These are phyloP conservation scores for Laetiporus sulphureus DNA, from an alignment of 1,284 basidiomycete species.

Conservation along the genomic window DNA sequence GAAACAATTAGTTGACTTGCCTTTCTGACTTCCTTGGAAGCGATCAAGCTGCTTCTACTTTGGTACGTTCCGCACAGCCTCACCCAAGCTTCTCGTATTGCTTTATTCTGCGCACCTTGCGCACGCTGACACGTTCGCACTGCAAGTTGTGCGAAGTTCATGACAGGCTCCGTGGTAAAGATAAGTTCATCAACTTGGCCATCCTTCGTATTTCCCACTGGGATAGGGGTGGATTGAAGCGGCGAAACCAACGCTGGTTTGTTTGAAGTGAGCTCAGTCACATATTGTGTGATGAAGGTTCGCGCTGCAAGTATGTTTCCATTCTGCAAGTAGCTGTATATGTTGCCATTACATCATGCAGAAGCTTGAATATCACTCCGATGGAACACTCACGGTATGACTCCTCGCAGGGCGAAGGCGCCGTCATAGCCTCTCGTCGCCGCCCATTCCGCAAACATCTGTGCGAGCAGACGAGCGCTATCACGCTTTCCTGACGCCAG, in stretches of 20 bases:
- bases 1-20: constrained; percentile 37
- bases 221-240: constrained; percentile 37
- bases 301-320: constrained; percentile 84
- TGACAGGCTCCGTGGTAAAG: constrained; percentile 62
- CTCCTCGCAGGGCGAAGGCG: constrained; percentile 76
- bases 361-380: neutral
- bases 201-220: constrained; percentile 28
- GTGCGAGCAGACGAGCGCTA: constrained; percentile 78
- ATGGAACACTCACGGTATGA: constrained; percentile 65
- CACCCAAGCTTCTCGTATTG: constrained; percentile 75
- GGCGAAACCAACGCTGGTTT: constrained; percentile 32
- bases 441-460: constrained; percentile 81
- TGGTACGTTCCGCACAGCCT: constrained; percentile 79
- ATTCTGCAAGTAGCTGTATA: constrained; percentile 75
- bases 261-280: constrained; percentile 47
- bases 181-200: constrained; percentile 54
- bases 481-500: constrained; percentile 82
- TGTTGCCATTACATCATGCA: neutral
- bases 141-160: constrained; percentile 88
- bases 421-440: constrained; percentile 41
- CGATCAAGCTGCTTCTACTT: constrained; percentile 54
- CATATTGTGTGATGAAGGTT: constrained; percentile 75
- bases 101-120: constrained; percentile 66
- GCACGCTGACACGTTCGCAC: constrained; percentile 80
- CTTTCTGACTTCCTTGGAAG: constrained; percentile 65